phyloP scores from a whole-genome alignment of 169 alveolate genomes.

The Plasmodium fragile region DNA sequence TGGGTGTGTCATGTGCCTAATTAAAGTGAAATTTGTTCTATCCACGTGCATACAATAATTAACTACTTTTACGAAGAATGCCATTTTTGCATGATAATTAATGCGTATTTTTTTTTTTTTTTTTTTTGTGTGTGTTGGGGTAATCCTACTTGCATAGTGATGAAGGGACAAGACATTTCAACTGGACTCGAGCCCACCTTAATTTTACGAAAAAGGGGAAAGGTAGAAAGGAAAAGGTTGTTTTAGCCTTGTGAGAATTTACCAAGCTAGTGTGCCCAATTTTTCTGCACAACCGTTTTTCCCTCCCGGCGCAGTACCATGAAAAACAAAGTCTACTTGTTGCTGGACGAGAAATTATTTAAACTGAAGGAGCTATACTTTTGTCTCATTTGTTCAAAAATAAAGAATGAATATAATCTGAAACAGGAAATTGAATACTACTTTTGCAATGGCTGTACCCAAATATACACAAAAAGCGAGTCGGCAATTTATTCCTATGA shows the following conservation, averaged over 20 bases:
- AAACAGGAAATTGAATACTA: conserved; percentile 66
- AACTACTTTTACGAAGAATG: neutral
- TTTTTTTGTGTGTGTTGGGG: neutral
- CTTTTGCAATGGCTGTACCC: conserved; percentile 63
- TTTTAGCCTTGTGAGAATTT: neutral
- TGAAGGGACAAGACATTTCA: neutral
- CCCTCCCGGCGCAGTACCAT: conserved; percentile 7
- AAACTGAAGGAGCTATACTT: conserved; percentile 67
- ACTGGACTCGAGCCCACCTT: neutral
- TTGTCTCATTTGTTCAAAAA: conserved; percentile 56
- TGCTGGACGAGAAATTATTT: conserved; percentile 56
- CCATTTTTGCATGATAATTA: neutral
- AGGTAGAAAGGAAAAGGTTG: neutral
- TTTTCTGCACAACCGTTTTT: neutral
- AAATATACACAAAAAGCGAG: conserved; percentile 54
- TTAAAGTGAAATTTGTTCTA: neutral
- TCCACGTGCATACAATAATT: neutral
- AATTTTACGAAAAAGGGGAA: neutral
- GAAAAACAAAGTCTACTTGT: conserved; percentile 61
- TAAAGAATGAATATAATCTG: conserved; percentile 52
- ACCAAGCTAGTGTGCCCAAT: neutral
- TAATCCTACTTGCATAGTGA: neutral
- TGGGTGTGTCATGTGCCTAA: neutral
- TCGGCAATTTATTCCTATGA: conserved; percentile 46
- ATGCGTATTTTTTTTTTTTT: neutral